Evolutionary conservation across 2,329 filamentous ascomycete species (phyloP), one percentile per base, ranked within the genome.

Genomic region (Epichloe festucae): DNA sequence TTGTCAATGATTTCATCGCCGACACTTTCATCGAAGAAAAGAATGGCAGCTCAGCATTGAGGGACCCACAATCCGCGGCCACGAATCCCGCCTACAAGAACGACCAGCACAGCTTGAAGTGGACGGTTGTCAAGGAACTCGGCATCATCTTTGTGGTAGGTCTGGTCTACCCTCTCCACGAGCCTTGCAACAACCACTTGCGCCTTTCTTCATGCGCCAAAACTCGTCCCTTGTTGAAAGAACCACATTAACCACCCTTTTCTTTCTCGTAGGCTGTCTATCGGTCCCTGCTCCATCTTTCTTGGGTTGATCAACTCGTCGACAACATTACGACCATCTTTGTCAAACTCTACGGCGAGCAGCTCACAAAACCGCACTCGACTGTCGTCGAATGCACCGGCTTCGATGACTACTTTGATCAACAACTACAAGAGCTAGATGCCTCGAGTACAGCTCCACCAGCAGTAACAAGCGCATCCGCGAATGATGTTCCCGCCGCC

Each of bases 11-110:
- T 73, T 84, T 98, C 68, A 96, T 98, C 70, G 84, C 84, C 66
- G 89, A 97, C 69, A 88, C 96, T 64, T 96, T 98, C 67, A 96
- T 98, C 64, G 93, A 98, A 71, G 91, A 96, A 73, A 90, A 87
- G 67, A 78, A 79, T 54, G 77, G 81, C 53, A 75, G 75, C 48
- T 74, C 77, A 50, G 73, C 79, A 51, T 74, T 81, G 49, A 79
- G 81, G 57, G 78, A 82, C 54, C 70, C 75, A 46, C 72, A 70
- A 48, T 79, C 82, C 6, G 76, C 81, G 14, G 72, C 79, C 15
- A 73, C 70, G 48, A 88, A 88, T 59, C 80, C 87, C 15, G 77
- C 84, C 0, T 98, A 93, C 72, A 88, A 81, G 68, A 86, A 87
- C 63, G 93, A 97, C 60, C 89, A 94, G 59, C 94, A 97, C 65